These are phyloP conservation scores for Phlebiopsis flavidoalba DNA, from an alignment of 768 basidiomycete species.

Conservation along the genomic window DNA sequence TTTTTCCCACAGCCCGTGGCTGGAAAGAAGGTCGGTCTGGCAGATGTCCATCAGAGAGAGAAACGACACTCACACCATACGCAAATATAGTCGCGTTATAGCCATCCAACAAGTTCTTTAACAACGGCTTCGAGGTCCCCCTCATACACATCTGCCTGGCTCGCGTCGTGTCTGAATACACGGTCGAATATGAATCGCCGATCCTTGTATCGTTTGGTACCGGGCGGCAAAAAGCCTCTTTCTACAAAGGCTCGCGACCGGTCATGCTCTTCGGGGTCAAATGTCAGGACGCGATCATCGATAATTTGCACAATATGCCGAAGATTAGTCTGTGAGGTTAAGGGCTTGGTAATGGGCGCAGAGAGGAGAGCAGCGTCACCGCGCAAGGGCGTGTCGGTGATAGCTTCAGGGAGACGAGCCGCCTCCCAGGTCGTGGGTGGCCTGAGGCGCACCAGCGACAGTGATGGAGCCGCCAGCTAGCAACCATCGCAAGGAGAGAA, in stretches of 20 bases:
- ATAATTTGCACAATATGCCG: constrained; percentile 83
- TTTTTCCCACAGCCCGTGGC: constrained; percentile 99
- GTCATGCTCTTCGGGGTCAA: constrained; percentile 93
- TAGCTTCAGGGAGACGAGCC: constrained; percentile 73
- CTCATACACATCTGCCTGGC: constrained; percentile 85
- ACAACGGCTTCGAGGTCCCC: constrained; percentile 80
- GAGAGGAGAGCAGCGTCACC: constrained; percentile 89
- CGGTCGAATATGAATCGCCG: constrained; percentile 95
- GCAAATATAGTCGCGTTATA: constrained; percentile 98
- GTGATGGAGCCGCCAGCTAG: constrained; percentile 83
- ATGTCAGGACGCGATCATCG: constrained; percentile 92
- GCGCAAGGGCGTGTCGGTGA: constrained; percentile 65
- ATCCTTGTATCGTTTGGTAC: constrained; percentile 94
- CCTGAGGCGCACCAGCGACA: constrained; percentile 87
- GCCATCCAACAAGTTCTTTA: constrained; percentile 84
- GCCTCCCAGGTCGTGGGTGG: constrained; percentile 85
- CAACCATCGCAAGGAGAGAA: constrained; percentile 46
- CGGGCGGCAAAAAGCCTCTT: constrained; percentile 78
- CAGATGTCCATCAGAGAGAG: not conserved
- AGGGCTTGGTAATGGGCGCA: constrained; percentile 45
- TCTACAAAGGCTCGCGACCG: constrained; percentile 74
- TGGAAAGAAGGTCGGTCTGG: constrained; percentile 7
- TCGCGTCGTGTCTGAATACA: constrained; percentile 78
- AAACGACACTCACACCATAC: constrained; percentile 73
- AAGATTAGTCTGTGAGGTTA: constrained; percentile 50